A percentile compares a stretch with the other conserved stretches of the same genome.
phyloP scores from a whole-genome alignment of 2,329 filamentous ascomycete species.

The Leptographium radiaticola region DNA sequence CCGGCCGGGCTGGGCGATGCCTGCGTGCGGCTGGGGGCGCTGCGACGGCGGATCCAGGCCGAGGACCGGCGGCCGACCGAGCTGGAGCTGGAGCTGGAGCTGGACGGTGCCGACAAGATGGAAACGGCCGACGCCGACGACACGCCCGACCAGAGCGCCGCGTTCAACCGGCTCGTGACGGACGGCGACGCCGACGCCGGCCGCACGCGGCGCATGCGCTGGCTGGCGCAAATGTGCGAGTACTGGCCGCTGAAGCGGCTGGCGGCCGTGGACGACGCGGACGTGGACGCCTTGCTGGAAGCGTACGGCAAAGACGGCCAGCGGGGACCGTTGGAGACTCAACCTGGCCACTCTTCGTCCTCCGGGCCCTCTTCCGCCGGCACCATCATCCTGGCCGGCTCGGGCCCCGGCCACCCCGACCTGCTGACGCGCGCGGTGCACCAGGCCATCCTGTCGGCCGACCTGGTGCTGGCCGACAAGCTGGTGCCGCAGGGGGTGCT shows the following conservation, averaged over 20 bases:
- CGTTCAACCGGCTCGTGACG: slow-evolving; percentile 72
- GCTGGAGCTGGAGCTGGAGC: not conserved
- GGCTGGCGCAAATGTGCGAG: slow-evolving; percentile 93
- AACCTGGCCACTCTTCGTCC: slow-evolving; percentile 6
- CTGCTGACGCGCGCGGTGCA: slow-evolving; percentile 74
- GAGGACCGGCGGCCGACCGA: slow-evolving; percentile 14
- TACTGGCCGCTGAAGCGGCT: slow-evolving; percentile 89
- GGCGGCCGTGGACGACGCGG: slow-evolving; percentile 64
- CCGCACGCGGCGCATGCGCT: slow-evolving; percentile 74
- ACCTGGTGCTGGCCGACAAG: slow-evolving; percentile 76
- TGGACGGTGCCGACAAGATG: not conserved
- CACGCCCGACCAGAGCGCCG: slow-evolving; percentile 60
- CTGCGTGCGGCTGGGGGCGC: slow-evolving; percentile 62
- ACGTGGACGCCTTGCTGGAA: slow-evolving; percentile 64
- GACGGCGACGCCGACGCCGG: slow-evolving; percentile 61
- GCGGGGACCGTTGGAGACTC: slow-evolving; percentile 15
- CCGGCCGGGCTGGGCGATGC: slow-evolving; percentile 64
- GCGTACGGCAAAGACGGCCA: slow-evolving; percentile 49
- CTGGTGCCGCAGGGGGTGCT: slow-evolving; percentile 75
- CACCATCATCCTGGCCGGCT: slow-evolving; percentile 76
- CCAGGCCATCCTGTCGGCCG: slow-evolving; percentile 60
- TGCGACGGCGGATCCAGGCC: slow-evolving; percentile 50
- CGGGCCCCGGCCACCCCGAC: slow-evolving; percentile 84
- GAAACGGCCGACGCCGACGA: slow-evolving; percentile 30
- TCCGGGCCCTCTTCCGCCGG: slow-evolving; percentile 27